A percentile compares a stretch with the other conserved stretches of the same genome.
Conservation (phyloP, 2,329 filamentous ascomycete genomes). For the Chlorencoelia australis region DNA sequence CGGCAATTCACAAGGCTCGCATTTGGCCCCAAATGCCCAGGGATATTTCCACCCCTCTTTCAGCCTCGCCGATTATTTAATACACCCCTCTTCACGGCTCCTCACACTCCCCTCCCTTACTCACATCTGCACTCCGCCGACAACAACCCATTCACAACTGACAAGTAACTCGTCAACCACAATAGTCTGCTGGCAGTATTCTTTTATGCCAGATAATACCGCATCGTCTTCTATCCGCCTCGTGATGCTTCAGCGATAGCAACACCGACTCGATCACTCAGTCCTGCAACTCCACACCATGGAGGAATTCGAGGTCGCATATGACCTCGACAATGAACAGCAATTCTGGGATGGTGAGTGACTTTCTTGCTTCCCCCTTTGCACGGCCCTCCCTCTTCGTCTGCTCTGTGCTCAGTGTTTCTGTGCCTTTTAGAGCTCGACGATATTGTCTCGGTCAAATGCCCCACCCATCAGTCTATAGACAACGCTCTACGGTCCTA, state of each 20-base stretch:
- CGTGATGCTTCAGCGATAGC: conserved; percentile 23
- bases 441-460: conserved; percentile 49
- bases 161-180: not conserved
- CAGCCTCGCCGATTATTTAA: no score
- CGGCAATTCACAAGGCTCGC: no score
- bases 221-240: no score
- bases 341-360: conserved; percentile 79
- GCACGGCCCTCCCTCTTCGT: no score
- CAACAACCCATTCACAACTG: no score
- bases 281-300: conserved; percentile 19
- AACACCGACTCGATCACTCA: conserved; percentile 6
- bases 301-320: conserved; percentile 55
- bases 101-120: no score
- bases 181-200: not conserved
- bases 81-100: no score
- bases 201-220: no score
- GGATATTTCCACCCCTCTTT: no score
- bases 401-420: no score
- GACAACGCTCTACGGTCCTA: conserved; percentile 81
- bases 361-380: conserved; percentile 5
- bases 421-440: conserved; percentile 48
- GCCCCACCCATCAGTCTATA: conserved; percentile 53
- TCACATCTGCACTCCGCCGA: no score
- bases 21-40: no score
- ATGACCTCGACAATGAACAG: conserved; percentile 66